These are phyloP conservation scores for Ascochyta pisi DNA, from an alignment of 2,329 filamentous ascomycete genomes.

Conservation along the genomic window DNA sequence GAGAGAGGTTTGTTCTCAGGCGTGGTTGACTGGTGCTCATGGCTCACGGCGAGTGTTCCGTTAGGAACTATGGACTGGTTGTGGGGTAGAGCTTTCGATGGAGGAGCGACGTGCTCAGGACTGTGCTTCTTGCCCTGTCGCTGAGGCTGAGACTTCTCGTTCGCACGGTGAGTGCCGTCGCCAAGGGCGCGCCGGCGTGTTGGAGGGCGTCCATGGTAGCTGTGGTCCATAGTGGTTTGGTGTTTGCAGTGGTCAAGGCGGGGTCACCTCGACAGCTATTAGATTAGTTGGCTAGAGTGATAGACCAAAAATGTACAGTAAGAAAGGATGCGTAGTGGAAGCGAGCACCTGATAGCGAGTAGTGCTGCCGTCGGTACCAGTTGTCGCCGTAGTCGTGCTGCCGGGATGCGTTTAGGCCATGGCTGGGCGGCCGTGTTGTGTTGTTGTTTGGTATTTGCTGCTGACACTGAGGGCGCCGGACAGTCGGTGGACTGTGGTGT, in stretches of 20 bases:
- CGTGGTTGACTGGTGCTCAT: constrained; percentile 35
- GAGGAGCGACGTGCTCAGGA: constrained; percentile 24
- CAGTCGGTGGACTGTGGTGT: constrained; percentile 25
- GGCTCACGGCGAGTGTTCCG: constrained; percentile 52
- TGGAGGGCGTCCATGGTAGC: constrained; percentile 39
- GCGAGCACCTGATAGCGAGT: constrained; percentile 27
- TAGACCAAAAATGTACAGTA: constrained; percentile 28
- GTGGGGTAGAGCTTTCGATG: constrained; percentile 45
- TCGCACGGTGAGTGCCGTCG: constrained; percentile 44
- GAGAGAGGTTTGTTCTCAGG: constrained; percentile 62
- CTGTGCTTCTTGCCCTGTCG: constrained; percentile 30
- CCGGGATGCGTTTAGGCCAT: constrained; percentile 25
- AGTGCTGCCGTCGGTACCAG: constrained; percentile 22
- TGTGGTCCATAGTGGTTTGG: constrained; percentile 39
- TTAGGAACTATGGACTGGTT: constrained; percentile 55
- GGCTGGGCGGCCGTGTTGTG: constrained; percentile 22
- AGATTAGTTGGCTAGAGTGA: constrained; percentile 20
- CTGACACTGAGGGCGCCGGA: constrained; percentile 25
- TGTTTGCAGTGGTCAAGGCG: constrained; percentile 17
- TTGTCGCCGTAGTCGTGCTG: constrained; percentile 19
- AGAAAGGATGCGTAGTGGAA: constrained; percentile 32
- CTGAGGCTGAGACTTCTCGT: constrained; percentile 33
- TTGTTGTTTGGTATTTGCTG: constrained; percentile 32
- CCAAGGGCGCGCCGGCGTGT: constrained; percentile 42
- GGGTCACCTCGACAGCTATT: constrained; percentile 15